Base-by-base conservation (phyloP, 352 stramenopile genomes). In the Phytophthora fragariae region DNA sequence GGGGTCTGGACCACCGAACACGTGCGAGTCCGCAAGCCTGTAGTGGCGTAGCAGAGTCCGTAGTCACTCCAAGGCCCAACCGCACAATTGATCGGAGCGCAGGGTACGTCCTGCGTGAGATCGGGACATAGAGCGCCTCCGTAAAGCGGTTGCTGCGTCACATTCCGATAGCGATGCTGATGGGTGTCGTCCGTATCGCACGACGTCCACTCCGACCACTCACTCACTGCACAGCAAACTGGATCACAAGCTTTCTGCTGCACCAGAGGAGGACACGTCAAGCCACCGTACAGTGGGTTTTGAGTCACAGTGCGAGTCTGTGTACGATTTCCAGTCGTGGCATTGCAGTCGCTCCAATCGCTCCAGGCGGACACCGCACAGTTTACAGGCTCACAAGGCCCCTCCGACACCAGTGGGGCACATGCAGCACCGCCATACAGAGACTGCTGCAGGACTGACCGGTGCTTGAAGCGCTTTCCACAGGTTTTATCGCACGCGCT, bases 221-320 rank as follows among this genome's bases (percentile, higher is more conserved):
- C 68, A 1, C 72, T 58, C 1, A 90, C 60, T 0, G 39, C 54
- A 52, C 86, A 93, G 19, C 66, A 33, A 2, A 90, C 69, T 1
- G 85, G 79, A 19, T 88, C 75, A 52, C 85, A 92, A 1, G 67
- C 50, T 49, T 82, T 88, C 8, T 82, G 73, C 35, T 92, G 80
- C 2, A 31, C 55, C 29, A 89, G 41, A 1, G 59, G 60, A 15
- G 41, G 56, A 54, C 84, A 93, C 3, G 58, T n/a, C 3, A 83
- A 41, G 1, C 84, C 85, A 6, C 73, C 72, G 70, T 92, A 91
- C 17, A 80, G 49, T 0, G 78, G 50, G 4, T 68, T 21, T 3
- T 76, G 67, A 6, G 62, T 75, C 6, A 90, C 55, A 1, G 55
- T 62, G 0, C 83, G 80, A 1, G 66, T 86, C 2, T 81, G 73